Evolutionary conservation across 768 basidiomycete species (phyloP), one percentile per base, ranked within the genome.

Genomic region (Termitomyces sp.): DNA sequence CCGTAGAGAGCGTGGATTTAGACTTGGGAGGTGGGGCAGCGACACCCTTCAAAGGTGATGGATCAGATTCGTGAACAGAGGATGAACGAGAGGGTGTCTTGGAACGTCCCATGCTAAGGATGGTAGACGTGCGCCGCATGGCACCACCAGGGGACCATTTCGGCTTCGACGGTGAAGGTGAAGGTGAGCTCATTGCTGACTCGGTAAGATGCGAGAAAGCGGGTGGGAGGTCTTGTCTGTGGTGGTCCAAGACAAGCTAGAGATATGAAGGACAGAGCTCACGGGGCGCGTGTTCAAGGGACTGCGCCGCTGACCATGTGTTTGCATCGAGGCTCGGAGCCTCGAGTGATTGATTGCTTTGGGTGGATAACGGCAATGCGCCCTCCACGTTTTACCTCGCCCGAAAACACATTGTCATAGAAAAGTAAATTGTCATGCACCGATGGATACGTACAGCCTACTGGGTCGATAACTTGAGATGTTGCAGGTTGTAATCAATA

Each of bases 21-120:
- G 57, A 5, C 44, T 58, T 58, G 1, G 51, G 57, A 25, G 45
- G 19, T 14, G 51, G 51, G 12, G 57, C 10, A 58, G 45, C 11
- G n/a, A n/a, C 41, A 25, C 25, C 50, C 38, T 53, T 58, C 9
- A 19, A 29, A n/a, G 50, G 46, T 11, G 57, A 31, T 27, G 51
- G 16, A 42, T 53, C 51, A 41, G 57, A 58, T 17, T 53, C 49
- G 37, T 47, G 25, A 11, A 53, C 19, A 2, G 57, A 53, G 3
- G 57, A 58, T 32, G 57, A 51, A n/a, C 57, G 51, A 8, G 57
- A 58, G 17, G 57, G 57, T 14, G 57, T 58, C 29, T 58, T 58
- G 29, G 56, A 44, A 17, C 57, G 57, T 7, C 57, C 51, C 10
- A 58, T 47, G 45, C 57, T 58, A 37, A 58, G 50, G 25, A 58